These are phyloP conservation scores for Melastoma malabathricum DNA, from an alignment of 345 rosid species.

Conservation along the genomic window DNA sequence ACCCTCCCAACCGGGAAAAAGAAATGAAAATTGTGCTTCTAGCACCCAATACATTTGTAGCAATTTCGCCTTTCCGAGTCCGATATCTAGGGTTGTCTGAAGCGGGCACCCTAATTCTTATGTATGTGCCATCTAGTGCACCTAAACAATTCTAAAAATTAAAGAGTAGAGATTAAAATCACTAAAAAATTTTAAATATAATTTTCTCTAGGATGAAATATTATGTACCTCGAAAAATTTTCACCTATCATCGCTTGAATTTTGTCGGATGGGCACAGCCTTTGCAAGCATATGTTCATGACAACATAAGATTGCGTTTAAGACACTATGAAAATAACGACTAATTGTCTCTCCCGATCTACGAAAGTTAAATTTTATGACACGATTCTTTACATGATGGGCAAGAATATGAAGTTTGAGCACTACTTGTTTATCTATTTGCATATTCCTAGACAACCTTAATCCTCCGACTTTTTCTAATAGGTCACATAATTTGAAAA, in stretches of 20 bases:
- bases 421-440: not conserved
- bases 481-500: not conserved
- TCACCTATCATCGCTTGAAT: not conserved
- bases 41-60: constrained; percentile 4
- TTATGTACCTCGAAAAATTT: constrained; percentile 7
- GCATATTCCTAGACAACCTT: not conserved
- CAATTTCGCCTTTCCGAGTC: not conserved
- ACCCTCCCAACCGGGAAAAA: constrained; percentile 6
- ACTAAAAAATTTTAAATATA: not conserved
- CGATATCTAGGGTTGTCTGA: constrained; percentile 3
- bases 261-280: not conserved
- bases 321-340: constrained; percentile 1
- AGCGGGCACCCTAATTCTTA: not conserved
- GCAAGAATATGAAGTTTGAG: constrained; percentile 2
- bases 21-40: not conserved
- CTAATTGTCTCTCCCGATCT: constrained; percentile 1
- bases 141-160: constrained; percentile 5
- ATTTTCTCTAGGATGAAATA: not conserved
- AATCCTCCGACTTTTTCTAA: not conserved
- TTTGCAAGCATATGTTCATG: not conserved
- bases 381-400: constrained; percentile 7
- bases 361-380: not conserved
- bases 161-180: not conserved
- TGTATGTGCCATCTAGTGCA: constrained; percentile 8
- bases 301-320: not conserved